A percentile compares a stretch with the other conserved stretches of the same genome.
Conservation (phyloP, 2,329 filamentous ascomycete species). For the Chaetomium sp. region DNA sequence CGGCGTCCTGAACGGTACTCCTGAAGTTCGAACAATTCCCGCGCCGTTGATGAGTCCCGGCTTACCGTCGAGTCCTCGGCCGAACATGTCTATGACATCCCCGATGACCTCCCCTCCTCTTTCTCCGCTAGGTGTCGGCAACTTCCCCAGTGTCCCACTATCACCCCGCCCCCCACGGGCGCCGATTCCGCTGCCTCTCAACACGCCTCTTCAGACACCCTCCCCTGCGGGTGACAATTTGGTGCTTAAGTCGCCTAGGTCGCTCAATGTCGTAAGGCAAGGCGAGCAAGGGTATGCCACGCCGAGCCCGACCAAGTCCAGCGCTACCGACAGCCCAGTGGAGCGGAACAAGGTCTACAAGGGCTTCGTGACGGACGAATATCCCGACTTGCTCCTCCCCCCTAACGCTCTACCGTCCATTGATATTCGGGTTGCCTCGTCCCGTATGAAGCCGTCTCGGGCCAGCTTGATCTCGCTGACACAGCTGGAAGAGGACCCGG, state of each 20-base stretch:
- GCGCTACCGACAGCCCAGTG: conserved; percentile 32
- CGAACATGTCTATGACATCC: conserved; percentile 42
- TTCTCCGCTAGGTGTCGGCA: conserved; percentile 51
- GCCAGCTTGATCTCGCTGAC: conserved; percentile 76
- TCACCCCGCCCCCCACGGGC: conserved; percentile 70
- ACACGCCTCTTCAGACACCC: conserved; percentile 58
- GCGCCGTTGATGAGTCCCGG: conserved; percentile 51
- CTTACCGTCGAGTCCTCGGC: conserved; percentile 54
- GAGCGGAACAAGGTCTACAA: conserved; percentile 57
- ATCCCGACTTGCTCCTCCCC: conserved; percentile 75
- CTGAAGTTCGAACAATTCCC: conserved; percentile 23
- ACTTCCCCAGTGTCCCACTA: conserved; percentile 31
- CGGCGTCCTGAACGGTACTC: conserved; percentile 41
- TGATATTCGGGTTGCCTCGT: conserved; percentile 81
- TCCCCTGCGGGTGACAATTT: conserved; percentile 38
- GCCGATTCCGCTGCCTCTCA: conserved; percentile 64
- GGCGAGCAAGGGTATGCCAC: conserved; percentile 21
- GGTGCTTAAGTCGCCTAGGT: conserved; percentile 35
- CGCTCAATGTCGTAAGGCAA: conserved; percentile 35
- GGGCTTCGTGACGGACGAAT: conserved; percentile 77
- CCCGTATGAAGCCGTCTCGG: conserved; percentile 86
- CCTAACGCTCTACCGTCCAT: conserved; percentile 86
- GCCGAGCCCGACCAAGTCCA: conserved; percentile 29
- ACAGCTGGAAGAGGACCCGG: conserved; percentile 81
- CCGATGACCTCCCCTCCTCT: conserved; percentile 58